Base-by-base conservation (phyloP, 768 basidiomycete genomes). In the Boletus bicolor region DNA sequence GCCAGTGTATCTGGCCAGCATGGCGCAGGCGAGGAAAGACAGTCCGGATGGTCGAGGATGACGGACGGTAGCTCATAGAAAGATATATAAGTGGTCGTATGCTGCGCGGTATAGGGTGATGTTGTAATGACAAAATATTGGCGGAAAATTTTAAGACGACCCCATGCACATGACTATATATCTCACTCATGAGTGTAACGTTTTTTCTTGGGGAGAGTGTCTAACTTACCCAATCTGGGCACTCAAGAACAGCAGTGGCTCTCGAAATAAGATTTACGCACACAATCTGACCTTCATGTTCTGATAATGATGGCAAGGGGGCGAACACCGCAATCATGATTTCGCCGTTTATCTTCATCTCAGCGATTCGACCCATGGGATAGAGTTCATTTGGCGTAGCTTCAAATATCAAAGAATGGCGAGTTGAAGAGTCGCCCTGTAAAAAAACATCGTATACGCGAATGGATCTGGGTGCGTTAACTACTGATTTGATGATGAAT, bases 341-440 rank as follows among this genome's bases (percentile, higher is more conserved):
- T 37, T 71, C 44, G 21, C 62, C 58, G 35, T 59, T 62, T 32
- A 68, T 67, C 36, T 64, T 56, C 50, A 70, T 57, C 17, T 47
- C 60, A 0, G 47, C 58, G 45, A 64, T 53, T 17, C 46, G 63
- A 46, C 67, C 66, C 28, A 59, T 52, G 11, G 48, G 26, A 45
- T 41, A 2, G 45, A 65, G 58, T 44, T 68, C 55, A 26, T 26
- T 24, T 0, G 62, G 47, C 17, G 36, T 54, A 11, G 66, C 57
- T 44, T 67, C 57, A 24, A 68, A 67, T 44, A 60, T 19, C 42
- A 64, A 34, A 38, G 55, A 47, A 38, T 56, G 48, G 10, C 39
- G 34, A 3, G 43, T 34, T 17, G 43, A 41, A 30, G 48, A 48
- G 15, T 39, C 42, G 12, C 26, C 56, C 30, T 54, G 58, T 46